These are phyloP conservation scores for Penicilliopsis zonata DNA, from an alignment of 495 filamentous ascomycete species.

Conservation along the genomic window DNA sequence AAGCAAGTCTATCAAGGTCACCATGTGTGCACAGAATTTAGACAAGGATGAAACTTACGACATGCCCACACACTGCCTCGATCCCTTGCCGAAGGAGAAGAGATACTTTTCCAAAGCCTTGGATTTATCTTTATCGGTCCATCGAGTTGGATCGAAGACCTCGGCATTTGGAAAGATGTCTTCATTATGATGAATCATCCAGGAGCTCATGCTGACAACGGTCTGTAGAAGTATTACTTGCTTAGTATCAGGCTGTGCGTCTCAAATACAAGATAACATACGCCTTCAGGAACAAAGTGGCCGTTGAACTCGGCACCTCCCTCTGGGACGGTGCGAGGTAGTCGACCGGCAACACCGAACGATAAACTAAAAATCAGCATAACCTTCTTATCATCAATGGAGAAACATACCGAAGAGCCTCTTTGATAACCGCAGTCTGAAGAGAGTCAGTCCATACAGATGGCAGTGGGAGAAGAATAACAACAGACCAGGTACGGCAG, in stretches of 20 bases:
- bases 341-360: constrained; percentile 14
- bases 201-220: constrained; percentile 12
- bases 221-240: constrained; percentile 4
- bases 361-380: constrained; percentile 8
- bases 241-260: neutral
- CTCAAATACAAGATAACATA: constrained; percentile 1
- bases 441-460: no score
- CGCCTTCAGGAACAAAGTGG: constrained; percentile 12
- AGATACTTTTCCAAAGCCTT: constrained; percentile 14
- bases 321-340: constrained; percentile 16
- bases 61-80: constrained; percentile 27
- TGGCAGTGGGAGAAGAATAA: no score
- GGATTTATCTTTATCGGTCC: constrained; percentile 5
- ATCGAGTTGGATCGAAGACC: constrained; percentile 17
- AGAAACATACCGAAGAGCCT: constrained; percentile 11
- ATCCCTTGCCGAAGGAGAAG: constrained; percentile 24
- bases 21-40: neutral
- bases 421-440: constrained; percentile 18
- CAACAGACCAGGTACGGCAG: no score
- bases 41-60: constrained; percentile 9
- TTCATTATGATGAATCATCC: no score
- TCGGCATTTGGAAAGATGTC: constrained; percentile 20
- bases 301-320: constrained; percentile 14
- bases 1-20: constrained; percentile 12
- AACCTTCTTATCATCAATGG: neutral